phyloP scores from a whole-genome alignment of 371 early-diverging fungal genomes.

The Massospora cicadina region DNA sequence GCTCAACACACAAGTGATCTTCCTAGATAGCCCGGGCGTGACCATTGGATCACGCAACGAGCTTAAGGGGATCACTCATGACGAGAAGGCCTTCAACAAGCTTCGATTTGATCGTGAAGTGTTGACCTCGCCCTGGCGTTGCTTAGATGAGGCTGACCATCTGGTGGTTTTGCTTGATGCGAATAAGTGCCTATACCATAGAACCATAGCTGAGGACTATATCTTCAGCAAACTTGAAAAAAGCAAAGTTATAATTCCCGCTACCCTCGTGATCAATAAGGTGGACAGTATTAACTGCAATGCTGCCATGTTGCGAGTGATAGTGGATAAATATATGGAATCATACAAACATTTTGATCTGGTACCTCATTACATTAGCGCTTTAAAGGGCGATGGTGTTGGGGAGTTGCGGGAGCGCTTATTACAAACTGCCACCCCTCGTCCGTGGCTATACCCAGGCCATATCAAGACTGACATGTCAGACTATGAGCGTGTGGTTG shows the following conservation, averaged over 20 bases:
- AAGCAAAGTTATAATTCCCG: neutral
- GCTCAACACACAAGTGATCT: neutral
- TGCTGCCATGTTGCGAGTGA: neutral
- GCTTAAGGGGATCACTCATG: neutral
- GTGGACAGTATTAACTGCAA: neutral
- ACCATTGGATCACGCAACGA: neutral
- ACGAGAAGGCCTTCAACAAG: neutral
- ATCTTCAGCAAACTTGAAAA: neutral
- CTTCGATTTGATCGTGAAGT: neutral
- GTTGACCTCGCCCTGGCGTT: neutral
- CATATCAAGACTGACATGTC: neutral
- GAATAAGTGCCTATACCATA: neutral
- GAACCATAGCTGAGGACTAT: neutral
- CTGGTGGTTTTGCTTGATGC: neutral
- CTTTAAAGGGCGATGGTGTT: too few species aligned
- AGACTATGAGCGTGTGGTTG: constrained; percentile 3
- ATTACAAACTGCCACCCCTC: neutral
- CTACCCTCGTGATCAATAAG: neutral
- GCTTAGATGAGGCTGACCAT: neutral
- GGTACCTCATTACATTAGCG: neutral
- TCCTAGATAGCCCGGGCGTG: constrained; percentile 5
- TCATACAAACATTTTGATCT: neutral
- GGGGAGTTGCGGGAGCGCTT: neutral
- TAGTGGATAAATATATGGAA: neutral
- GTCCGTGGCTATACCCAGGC: neutral